Base-by-base conservation (phyloP, 2,329 filamentous ascomycete species). In the Tolypocladium amazonense region DNA sequence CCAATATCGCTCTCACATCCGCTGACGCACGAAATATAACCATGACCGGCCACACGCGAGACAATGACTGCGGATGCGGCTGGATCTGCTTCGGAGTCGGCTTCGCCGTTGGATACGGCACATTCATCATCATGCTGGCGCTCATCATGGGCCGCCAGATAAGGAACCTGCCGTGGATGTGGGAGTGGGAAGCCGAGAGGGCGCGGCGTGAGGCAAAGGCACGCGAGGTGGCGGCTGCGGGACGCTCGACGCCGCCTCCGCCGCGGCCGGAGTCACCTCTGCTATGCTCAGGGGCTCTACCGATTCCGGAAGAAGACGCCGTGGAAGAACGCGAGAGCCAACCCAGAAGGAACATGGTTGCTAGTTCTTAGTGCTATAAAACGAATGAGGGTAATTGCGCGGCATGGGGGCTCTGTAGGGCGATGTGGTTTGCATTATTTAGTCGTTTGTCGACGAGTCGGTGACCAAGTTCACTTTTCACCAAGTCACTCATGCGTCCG, bases 151-250 rank as follows among this genome's bases (percentile, higher is more conserved):
- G 59, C 23, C 39, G 38, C 15, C 56, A 60, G 59, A 58, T 60
- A 41, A 57, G 4, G 47, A 47, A 47, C n/a, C 52, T 60, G n/a
- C 59, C 59, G 25, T 60, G 59, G 59, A 20, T 60, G 45, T 60
- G 59, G 59, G 56, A 58, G 23, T 43, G 30, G n/a, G 59, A 60
- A 33, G 14, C 50, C 4, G 59, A 53, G 33, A 33, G 33, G 56
- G 20, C 20, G 37, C 14, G 23, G 12, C 57, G 57, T 23, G 37
- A 55, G 12, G 37, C 18, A 3, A 27, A 39, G 25, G 52, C 57
- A 12, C 23, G 25, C 37, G 50, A 27, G 12, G 30, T n/a, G 14
- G 47, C 38, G 25, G 27, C 39, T 7, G 50, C 38, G 3, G 56
- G 56, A 41, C 56, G 50, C 4, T 33, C 50, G 27, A 53, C 50